Base-by-base conservation (phyloP, 176 grass and related monocot genomes). In the Alloteropsis semialata region DNA sequence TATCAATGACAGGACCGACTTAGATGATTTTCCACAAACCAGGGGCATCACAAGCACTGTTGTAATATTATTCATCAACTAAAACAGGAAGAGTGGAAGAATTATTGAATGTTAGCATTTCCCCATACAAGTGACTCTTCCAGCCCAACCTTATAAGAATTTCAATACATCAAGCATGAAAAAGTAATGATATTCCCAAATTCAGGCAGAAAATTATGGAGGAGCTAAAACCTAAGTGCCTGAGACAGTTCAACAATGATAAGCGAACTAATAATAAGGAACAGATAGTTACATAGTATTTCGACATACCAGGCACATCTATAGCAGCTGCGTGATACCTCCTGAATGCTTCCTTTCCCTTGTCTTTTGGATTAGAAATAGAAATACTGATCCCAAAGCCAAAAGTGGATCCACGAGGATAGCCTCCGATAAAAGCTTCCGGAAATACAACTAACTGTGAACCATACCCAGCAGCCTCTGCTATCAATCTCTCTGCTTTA, bases 401-500 rank as follows among this genome's bases (percentile, higher is more conserved):
- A 54, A 95, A 98, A 45, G 92, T 95, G 69, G 93, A 93, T 30
- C 96, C 93, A 42, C 91, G 87, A 53, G 96, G 96, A 87, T 98
- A 98, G 10, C 96, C 93, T 8, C 96, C 96, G 36, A 98, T 68
- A 67, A 95, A 98, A 32, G 91, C 96, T 90, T 98, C 96, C 0
- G 91, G 96, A 65, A 98, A 98, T 33, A 98, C 96, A 14, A 98
- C 91, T 71, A 98, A 51, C 80, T 98, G 96, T 14, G 92, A 84
- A 64, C 96, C 96, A 76, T 88, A 87, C 14, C 85, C 89, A 86
- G 89, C 89, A 84, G 93, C 96, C 44, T 95, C 96, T 54, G 76
- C 92, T 80, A 95, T 82, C 33, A 98, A 74, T 70, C 96, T 93
- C 87, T 98, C 96, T 32, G 93, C 93, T 77, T 95, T 98, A 82